These are phyloP conservation scores for bread wheat (Triticum aestivum) DNA, from an alignment of 176 grass and related monocot species.

Conservation along the genomic window IWGSC_CS_RefSeq_v2.1 NC_057813.1:109858581-109859080, in stretches of 20 bases:
- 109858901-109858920: background rate
- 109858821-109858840: slow-evolving; percentile 50
- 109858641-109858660: slow-evolving; percentile 99
- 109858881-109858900: background rate
- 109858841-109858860: background rate
- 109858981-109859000: background rate
- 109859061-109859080: slow-evolving; percentile 16
- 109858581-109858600: background rate
- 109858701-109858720: slow-evolving; percentile 77
- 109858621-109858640: slow-evolving; percentile 99
- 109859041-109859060: slow-evolving; percentile 26
- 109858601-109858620: slow-evolving; percentile 25
- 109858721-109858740: slow-evolving; percentile 77
- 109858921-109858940: background rate
- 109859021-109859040: slow-evolving; percentile 6
- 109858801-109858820: slow-evolving; percentile 64
- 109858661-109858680: slow-evolving; percentile 73
- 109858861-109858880: slow-evolving; percentile 1
- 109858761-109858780: slow-evolving; percentile 92
- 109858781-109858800: slow-evolving; percentile 89
- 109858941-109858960: background rate
- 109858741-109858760: slow-evolving; percentile 97
- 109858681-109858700: slow-evolving; percentile 70
- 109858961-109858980: slow-evolving; percentile 14
- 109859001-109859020: background rate